Percentiles rank a stretch among this genome's conserved stretches.
Evolutionary conservation across 495 filamentous ascomycete genomes (phyloP).

Genomic region (Aspergillus sclerotioniger): DNA sequence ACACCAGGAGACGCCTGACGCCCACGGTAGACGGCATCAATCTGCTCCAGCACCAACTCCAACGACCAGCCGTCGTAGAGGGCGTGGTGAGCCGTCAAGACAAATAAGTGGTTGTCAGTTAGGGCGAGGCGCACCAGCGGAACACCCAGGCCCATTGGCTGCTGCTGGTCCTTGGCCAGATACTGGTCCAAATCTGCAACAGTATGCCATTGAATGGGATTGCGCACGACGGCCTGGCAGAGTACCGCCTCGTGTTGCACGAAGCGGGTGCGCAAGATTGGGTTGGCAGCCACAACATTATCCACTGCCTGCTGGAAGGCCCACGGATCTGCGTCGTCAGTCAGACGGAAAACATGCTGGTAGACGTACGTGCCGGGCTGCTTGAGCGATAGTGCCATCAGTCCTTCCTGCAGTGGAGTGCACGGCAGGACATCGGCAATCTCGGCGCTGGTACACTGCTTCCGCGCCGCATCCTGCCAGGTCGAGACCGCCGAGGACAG

Average conservation of each 20-base stretch:
- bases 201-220: neutral
- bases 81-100: neutral
- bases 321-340: neutral
- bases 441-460: slow-evolving; percentile 3
- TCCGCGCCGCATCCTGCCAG: slow-evolving; percentile 17
- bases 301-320: neutral
- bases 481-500: neutral
- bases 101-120: neutral
- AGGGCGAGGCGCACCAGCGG: slow-evolving; percentile 20
- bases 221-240: neutral
- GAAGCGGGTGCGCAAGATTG: slow-evolving; percentile 37
- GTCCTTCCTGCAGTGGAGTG: slow-evolving; percentile 53
- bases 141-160: neutral
- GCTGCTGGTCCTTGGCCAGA: too few species aligned
- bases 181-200: too few species aligned
- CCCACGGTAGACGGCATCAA: neutral
- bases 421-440: slow-evolving; percentile 55
- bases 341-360: slow-evolving; percentile 3
- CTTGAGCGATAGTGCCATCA: slow-evolving; percentile 36
- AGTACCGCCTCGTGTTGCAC: slow-evolving; percentile 14
- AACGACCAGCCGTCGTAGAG: slow-evolving; percentile 2
- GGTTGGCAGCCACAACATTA: slow-evolving; percentile 11
- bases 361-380: neutral
- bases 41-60: neutral
- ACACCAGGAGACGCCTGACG: neutral